These are phyloP conservation scores for Zasmidium cellare DNA, from an alignment of 2,329 filamentous ascomycete species.

Conservation along the genomic window DNA sequence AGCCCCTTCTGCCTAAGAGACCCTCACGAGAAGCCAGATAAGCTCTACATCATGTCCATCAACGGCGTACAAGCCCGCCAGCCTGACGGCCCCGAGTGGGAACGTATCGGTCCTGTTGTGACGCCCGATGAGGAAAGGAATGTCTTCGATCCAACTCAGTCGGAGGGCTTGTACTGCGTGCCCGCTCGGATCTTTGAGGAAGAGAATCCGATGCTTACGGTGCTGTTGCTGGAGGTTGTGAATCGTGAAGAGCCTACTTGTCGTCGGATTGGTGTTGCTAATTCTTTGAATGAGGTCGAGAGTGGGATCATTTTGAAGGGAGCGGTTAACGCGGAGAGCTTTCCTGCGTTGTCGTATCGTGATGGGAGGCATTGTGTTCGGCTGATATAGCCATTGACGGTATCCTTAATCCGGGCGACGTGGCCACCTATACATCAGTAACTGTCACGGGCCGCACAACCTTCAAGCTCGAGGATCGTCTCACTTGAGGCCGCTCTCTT, in stretches of 20 bases:
- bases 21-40: too few relatives aligned
- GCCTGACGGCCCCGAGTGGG: background rate
- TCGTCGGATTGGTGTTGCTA: background rate
- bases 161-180: background rate
- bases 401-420: too few relatives aligned
- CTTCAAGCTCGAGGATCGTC: too few relatives aligned
- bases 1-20: too few relatives aligned
- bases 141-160: background rate
- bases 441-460: too few relatives aligned
- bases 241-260: background rate
- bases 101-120: background rate
- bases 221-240: background rate
- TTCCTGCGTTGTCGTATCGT: background rate
- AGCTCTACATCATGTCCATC: background rate
- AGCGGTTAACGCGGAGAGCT: background rate
- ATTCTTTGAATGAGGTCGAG: background rate
- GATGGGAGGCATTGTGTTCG: background rate
- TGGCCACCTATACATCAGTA: too few relatives aligned
- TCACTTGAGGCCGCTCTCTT: too few relatives aligned
- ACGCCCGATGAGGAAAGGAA: background rate
- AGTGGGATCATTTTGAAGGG: background rate
- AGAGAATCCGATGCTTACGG: background rate
- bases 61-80: background rate
- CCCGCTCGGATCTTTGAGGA: background rate
- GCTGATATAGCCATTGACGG: too few relatives aligned